Percentiles rank a stretch among this genome's conserved stretches.
These are phyloP conservation scores for Diplodia intermedia DNA, from an alignment of 2,329 filamentous ascomycete species.

Conservation along the genomic window DNA sequence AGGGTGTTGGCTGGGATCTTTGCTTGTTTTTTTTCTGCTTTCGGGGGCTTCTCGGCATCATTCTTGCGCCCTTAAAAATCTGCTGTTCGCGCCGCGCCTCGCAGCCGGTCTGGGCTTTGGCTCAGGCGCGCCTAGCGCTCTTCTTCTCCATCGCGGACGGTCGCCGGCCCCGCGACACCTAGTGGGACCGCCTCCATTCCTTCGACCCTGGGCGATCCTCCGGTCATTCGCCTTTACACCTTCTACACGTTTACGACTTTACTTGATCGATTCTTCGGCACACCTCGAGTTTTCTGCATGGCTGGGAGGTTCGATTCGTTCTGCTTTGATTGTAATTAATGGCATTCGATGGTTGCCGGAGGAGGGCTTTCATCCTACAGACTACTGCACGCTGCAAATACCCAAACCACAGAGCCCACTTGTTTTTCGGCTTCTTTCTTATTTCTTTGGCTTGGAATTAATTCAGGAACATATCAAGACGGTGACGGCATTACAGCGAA, in stretches of 20 bases:
- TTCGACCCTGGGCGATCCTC: constrained; percentile 16
- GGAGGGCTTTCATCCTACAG: constrained; percentile 29
- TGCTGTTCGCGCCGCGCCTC: constrained; percentile 24
- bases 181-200: constrained; percentile 20
- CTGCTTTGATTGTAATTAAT: constrained; percentile 27
- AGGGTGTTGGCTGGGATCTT: constrained; percentile 32
- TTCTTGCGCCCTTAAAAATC: constrained; percentile 31
- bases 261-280: constrained; percentile 23
- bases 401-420: constrained; percentile 27
- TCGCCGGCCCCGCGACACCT: constrained; percentile 24
- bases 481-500: constrained; percentile 14
- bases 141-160: constrained; percentile 10
- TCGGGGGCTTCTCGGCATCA: constrained; percentile 31
- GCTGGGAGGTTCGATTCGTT: constrained; percentile 23
- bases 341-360: constrained; percentile 27
- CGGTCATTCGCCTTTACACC: constrained; percentile 7
- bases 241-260: constrained; percentile 26
- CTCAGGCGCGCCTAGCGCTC: constrained; percentile 15
- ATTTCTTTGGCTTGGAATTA: constrained; percentile 21
- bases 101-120: constrained; percentile 23
- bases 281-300: constrained; percentile 22
- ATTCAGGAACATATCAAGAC: constrained; percentile 19
- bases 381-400: constrained; percentile 28
- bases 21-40: constrained; percentile 15
- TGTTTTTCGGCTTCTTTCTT: constrained; percentile 26